A percentile compares a stretch with the other conserved stretches of the same genome.
These are phyloP conservation scores for Coleophoma crateriformis DNA, from an alignment of 2,329 filamentous ascomycete species.

Conservation along the genomic window DNA sequence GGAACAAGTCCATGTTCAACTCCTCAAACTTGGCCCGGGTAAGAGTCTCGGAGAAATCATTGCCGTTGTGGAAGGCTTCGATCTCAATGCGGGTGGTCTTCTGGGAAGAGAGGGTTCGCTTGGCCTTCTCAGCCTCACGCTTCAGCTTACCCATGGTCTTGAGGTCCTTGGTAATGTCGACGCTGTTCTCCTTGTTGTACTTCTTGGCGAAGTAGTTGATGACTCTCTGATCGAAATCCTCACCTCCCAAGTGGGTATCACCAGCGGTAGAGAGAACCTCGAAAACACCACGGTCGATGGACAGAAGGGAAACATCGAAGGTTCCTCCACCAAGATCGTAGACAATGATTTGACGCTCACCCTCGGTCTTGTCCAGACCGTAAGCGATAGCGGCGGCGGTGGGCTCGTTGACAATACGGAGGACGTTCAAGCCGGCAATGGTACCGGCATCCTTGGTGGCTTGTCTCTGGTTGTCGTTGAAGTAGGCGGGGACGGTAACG, in stretches of 20 bases:
- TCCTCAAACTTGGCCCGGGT: slow-evolving; percentile 99
- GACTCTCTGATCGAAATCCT: slow-evolving; percentile 97
- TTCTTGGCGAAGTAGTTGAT: slow-evolving; percentile 95
- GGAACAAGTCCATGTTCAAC: slow-evolving; percentile 98
- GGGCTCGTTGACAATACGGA: slow-evolving; percentile 95
- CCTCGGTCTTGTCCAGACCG: slow-evolving; percentile 80
- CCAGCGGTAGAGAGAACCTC: slow-evolving; percentile 91
- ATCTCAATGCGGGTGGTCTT: slow-evolving; percentile 94
- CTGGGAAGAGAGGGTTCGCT: slow-evolving; percentile 93
- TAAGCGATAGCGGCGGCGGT: slow-evolving; percentile 94
- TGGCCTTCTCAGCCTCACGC: slow-evolving; percentile 99
- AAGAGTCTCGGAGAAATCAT: slow-evolving; percentile 97
- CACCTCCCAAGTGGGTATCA: slow-evolving; percentile 96
- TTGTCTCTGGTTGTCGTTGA: slow-evolving; percentile 97
- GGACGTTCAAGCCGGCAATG: slow-evolving; percentile 90
- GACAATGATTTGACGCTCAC: slow-evolving; percentile 84
- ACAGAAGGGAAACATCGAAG: slow-evolving; percentile 90
- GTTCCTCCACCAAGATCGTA: slow-evolving; percentile 94
- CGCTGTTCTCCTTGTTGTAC: slow-evolving; percentile 97
- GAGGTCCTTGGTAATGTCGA: slow-evolving; percentile 87
- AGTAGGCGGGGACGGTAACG: slow-evolving; percentile 94
- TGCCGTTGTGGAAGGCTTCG: slow-evolving; percentile 92
- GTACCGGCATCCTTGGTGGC: slow-evolving; percentile 92
- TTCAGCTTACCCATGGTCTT: slow-evolving; percentile 99
- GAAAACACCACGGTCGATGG: slow-evolving; percentile 87